Conservation (phyloP, 2,329 filamentous ascomycete genomes). For the Colletotrichum acutatum region DNA sequence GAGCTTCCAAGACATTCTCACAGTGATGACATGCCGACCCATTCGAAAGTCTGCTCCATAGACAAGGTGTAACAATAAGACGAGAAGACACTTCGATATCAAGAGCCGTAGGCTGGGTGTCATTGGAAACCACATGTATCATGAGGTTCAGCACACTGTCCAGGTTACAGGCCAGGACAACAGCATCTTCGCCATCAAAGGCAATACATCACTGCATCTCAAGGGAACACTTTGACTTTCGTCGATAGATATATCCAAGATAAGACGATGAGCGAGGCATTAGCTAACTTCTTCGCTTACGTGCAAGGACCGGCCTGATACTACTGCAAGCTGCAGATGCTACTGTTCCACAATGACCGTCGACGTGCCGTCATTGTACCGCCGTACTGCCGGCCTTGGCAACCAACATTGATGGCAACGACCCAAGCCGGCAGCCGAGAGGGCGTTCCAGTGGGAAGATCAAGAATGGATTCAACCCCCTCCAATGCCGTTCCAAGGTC, state of each 20-base stretch:
- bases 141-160: neutral
- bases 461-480: neutral
- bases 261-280: neutral
- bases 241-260: neutral
- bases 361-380: neutral
- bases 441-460: neutral
- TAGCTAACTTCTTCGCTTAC: too few species aligned
- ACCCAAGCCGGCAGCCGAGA: neutral
- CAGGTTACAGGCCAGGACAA: neutral
- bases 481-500: neutral
- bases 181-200: neutral
- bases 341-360: neutral
- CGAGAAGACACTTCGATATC: neutral
- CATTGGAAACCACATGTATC: neutral
- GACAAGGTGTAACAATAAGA: neutral
- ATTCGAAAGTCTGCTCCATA: fast-evolving
- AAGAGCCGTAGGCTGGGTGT: neutral
- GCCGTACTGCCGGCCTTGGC: neutral
- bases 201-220: neutral
- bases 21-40: neutral
- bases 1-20: too few species aligned
- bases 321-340: neutral
- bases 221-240: neutral
- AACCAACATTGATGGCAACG: too few species aligned
- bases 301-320: neutral